A percentile compares a stretch with the other conserved stretches of the same genome.
Evolutionary conservation across 164 flowering plant genomes (phyloP).

Genomic region (Berberis vulgaris): DNA sequence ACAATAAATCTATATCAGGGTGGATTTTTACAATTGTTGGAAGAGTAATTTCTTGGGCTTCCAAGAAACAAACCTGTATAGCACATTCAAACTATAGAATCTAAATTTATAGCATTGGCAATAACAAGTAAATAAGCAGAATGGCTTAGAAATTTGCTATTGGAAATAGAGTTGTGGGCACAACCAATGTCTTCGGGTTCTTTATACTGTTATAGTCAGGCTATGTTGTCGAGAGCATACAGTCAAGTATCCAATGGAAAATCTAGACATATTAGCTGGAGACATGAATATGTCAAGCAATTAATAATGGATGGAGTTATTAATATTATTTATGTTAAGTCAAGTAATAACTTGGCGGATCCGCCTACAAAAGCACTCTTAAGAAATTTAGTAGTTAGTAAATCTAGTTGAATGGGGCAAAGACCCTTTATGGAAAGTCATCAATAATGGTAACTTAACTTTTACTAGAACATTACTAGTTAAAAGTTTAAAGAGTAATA

Average conservation of each 20-base stretch:
- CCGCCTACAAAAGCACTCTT: neutral
- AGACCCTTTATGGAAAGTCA: neutral
- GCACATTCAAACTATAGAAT: neutral
- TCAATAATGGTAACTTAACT: conserved; percentile 4
- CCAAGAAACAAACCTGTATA: neutral
- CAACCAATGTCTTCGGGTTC: conserved; percentile 8
- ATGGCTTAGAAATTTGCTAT: neutral
- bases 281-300: conserved; percentile 8
- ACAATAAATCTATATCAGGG: neutral
- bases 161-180: conserved; percentile 11
- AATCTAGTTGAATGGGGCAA: neutral
- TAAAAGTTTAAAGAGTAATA: neutral
- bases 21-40: neutral
- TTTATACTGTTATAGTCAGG: conserved; percentile 15
- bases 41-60: neutral
- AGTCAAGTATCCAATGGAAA: conserved; percentile 18
- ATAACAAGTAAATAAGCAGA: neutral
- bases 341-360: too few relatives aligned
- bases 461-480: conserved; percentile 2
- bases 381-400: neutral
- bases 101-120: neutral
- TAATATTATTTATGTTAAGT: too few relatives aligned
- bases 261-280: conserved; percentile 17
- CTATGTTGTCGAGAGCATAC: conserved; percentile 6
- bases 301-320: too few relatives aligned